phyloP scores from a whole-genome alignment of 2,329 filamentous ascomycete species.

The Emmonsia crescens region DNA sequence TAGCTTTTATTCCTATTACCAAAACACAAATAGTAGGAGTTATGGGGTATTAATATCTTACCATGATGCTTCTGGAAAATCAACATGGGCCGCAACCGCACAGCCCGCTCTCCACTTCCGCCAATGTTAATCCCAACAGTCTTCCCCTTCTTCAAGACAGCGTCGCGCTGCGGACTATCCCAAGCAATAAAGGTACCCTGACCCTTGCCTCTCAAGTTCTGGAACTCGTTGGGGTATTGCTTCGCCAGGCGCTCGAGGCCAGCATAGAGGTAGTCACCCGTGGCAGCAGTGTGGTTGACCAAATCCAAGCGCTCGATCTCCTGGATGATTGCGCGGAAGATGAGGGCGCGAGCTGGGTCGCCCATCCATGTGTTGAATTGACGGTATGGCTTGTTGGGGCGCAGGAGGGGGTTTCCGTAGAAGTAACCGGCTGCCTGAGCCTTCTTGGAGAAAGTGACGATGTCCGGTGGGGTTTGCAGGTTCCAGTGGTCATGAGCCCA shows the following conservation, averaged over 20 bases:
- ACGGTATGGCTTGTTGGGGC: conserved; percentile 86
- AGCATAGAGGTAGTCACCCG: conserved; percentile 67
- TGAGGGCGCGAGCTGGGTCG: conserved; percentile 70
- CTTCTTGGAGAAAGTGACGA: conserved; percentile 94
- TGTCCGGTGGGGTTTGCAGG: conserved; percentile 67
- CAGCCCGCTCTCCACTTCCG: conserved; percentile 63
- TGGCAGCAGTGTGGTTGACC: conserved; percentile 65
- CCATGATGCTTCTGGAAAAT: conserved; percentile 85
- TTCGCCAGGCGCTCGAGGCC: conserved; percentile 57
- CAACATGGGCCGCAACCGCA: conserved; percentile 78
- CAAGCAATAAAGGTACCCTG: conserved; percentile 90
- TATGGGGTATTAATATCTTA: conserved; percentile 19
- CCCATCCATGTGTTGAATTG: conserved; percentile 99
- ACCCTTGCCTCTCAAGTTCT: conserved; percentile 75
- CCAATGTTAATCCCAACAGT: conserved; percentile 75
- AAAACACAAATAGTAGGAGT: neutral
- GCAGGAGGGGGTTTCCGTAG: conserved; percentile 66
- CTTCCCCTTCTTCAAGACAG: conserved; percentile 71
- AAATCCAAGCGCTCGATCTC: conserved; percentile 68
- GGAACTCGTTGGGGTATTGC: conserved; percentile 65
- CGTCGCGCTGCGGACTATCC: conserved; percentile 69
- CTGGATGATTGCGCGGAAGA: conserved; percentile 76
- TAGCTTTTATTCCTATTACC: neutral
- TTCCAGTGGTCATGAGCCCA: conserved; percentile 97
- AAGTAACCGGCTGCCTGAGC: conserved; percentile 90